Evolutionary conservation across 768 basidiomycete species (phyloP), one percentile per base, ranked within the genome.

Genomic region (Coprinopsis strossmayeri): DNA sequence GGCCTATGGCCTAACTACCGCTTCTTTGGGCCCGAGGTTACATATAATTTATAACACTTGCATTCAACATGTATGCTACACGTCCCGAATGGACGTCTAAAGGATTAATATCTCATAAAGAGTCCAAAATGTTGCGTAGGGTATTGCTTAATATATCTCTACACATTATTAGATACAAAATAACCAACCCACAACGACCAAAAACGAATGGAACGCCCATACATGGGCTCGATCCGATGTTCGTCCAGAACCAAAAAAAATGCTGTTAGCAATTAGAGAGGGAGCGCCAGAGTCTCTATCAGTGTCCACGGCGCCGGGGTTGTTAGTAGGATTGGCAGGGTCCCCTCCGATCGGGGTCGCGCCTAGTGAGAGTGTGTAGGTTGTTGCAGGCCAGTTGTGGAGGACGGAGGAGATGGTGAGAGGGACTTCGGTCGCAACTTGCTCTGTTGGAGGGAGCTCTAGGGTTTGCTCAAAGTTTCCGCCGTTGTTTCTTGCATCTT

Each of bases 1-100:
- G 86, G 79, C 83, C 89, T 0, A 87, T 92, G 82, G 55, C 42
- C 11, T 56, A 24, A 49, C n/a, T n/a, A n/a, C n/a, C n/a, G n/a
- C n/a, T n/a, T n/a, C n/a, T n/a, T n/a, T n/a, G n/a, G n/a, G n/a
- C n/a, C n/a, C n/a, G n/a, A n/a, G n/a, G n/a, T n/a, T n/a, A n/a
- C n/a, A n/a, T n/a, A n/a, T n/a, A n/a, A n/a, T n/a, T n/a, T n/a
- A n/a, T n/a, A n/a, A n/a, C n/a, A n/a, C n/a, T n/a, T n/a, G n/a
- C n/a, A n/a, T n/a, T n/a, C n/a, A n/a, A n/a, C n/a, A n/a, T n/a
- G n/a, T n/a, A n/a, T n/a, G n/a, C n/a, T n/a, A n/a, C n/a, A n/a
- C n/a, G n/a, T n/a, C n/a, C n/a, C n/a, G n/a, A n/a, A n/a, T n/a
- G n/a, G n/a, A n/a, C n/a, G n/a, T n/a, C n/a, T n/a, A n/a, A n/a